Evolutionary conservation across 176 grass and related monocot genomes (phyloP).

Genomic region (Oryza nivara): DNA sequence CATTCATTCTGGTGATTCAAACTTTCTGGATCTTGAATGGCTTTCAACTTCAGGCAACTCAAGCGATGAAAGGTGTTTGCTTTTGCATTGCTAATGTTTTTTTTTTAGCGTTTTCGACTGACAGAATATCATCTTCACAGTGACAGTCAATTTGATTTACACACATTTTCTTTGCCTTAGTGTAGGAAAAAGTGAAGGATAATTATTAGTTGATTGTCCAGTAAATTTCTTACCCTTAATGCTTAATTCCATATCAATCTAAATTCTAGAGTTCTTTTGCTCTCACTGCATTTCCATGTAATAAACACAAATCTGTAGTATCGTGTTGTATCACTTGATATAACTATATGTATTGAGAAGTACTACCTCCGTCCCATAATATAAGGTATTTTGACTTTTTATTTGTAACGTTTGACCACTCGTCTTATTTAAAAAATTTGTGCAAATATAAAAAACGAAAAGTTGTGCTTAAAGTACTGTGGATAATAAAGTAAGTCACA

Average conservation of each 20-base stretch:
- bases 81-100: not conserved
- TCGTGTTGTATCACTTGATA: conserved; percentile 10
- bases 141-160: conserved; percentile 4
- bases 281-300: not conserved
- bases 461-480: too few relatives aligned
- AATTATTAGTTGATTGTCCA: not conserved
- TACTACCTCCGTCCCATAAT: too few relatives aligned
- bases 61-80: conserved; percentile 51
- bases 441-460: too few relatives aligned
- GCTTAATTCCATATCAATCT: not conserved
- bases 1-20: conserved; percentile 51
- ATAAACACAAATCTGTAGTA: conserved; percentile 5
- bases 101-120: not conserved
- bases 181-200: conserved; percentile 6
- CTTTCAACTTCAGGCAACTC: conserved; percentile 55
- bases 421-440: too few relatives aligned
- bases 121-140: conserved; percentile 5
- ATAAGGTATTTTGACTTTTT: too few relatives aligned
- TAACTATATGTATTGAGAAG: not conserved
- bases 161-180: not conserved
- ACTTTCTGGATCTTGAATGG: conserved; percentile 59
- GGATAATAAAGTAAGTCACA: too few relatives aligned
- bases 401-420: too few relatives aligned
- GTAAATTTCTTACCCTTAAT: conserved; percentile 3
- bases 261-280: not conserved